Conservation (phyloP, 2,329 filamentous ascomycete genomes). For the Parascedosporium putredinis region DNA sequence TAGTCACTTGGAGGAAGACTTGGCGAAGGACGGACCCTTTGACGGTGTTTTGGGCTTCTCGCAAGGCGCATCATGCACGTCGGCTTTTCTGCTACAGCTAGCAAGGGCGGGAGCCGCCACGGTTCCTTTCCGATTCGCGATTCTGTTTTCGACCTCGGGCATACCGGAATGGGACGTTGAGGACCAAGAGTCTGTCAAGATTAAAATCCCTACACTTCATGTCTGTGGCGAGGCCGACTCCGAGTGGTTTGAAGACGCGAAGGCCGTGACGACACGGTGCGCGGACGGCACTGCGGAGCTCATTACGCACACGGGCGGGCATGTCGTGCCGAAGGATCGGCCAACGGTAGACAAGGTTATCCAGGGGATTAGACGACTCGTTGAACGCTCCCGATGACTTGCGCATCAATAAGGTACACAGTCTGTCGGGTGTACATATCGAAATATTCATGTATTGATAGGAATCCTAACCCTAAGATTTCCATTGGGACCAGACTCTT, state of each 20-base stretch:
- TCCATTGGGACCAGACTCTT: too few species aligned
- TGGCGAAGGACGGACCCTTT: slow-evolving; percentile 14
- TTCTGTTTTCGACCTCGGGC: slow-evolving; percentile 7
- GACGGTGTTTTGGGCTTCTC: slow-evolving; percentile 16
- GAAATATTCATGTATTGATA: too few species aligned
- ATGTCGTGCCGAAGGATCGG: background rate
- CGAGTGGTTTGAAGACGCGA: background rate
- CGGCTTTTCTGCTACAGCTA: slow-evolving; percentile 1
- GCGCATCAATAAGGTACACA: too few species aligned
- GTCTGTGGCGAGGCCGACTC: slow-evolving; percentile 1
- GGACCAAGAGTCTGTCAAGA: background rate
- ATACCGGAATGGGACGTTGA: background rate
- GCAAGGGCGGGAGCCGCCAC: background rate
- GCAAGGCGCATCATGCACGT: slow-evolving; percentile 11
- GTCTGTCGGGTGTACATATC: too few species aligned
- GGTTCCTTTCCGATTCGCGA: slow-evolving; percentile 4
- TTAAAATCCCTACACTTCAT: slow-evolving; percentile 7
- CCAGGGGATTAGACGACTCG: background rate
- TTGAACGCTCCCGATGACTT: background rate
- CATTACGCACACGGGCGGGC: background rate
- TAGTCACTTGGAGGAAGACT: slow-evolving; percentile 4
- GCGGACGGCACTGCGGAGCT: background rate
- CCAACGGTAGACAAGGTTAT: background rate
- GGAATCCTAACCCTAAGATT: too few species aligned
- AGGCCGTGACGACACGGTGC: background rate